phyloP scores from a whole-genome alignment of 1,284 basidiomycete genomes.

The Prillingera fragicola region DNA sequence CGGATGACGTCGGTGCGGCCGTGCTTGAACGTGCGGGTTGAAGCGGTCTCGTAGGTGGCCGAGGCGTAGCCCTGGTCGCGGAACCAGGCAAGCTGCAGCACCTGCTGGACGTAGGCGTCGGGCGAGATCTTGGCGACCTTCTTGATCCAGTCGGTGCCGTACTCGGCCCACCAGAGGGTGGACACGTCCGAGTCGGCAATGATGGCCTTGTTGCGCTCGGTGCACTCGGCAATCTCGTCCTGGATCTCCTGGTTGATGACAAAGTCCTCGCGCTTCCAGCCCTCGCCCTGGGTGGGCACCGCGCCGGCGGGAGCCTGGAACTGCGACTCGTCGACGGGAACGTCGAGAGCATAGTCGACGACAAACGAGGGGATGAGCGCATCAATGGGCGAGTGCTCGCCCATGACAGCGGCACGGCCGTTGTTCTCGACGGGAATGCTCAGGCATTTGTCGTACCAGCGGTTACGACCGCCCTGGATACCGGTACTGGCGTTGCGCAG shows the following conservation, averaged over 20 bases:
- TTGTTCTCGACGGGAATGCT: conserved; percentile 79
- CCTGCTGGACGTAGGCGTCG: conserved; percentile 91
- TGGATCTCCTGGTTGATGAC: conserved; percentile 60
- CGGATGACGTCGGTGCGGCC: conserved; percentile 92
- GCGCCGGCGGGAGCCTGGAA: conserved; percentile 31
- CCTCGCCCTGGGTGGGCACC: conserved; percentile 24
- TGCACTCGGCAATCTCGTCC: conserved; percentile 59
- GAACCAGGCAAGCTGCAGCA: conserved; percentile 87
- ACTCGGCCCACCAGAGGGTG: conserved; percentile 78
- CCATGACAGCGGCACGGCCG: conserved; percentile 77
- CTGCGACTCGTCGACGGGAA: conserved; percentile 55
- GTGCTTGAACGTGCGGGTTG: conserved; percentile 83
- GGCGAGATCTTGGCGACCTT: conserved; percentile 69
- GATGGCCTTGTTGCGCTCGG: conserved; percentile 57
- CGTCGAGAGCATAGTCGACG: conserved; percentile 73
- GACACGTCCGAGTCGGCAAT: conserved; percentile 77
- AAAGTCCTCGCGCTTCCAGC: conserved; percentile 72
- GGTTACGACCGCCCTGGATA: conserved; percentile 66
- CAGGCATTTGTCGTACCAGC: conserved; percentile 90
- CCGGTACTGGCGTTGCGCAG: conserved; percentile 67
- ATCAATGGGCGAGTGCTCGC: conserved; percentile 90
- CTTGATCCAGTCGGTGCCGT: conserved; percentile 89
- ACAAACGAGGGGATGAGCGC: conserved; percentile 86
- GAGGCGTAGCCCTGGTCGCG: conserved; percentile 69
- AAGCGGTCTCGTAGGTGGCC: conserved; percentile 90